Conservation (phyloP, 352 stramenopile genomes). For the Phytophthora europaea region DNA sequence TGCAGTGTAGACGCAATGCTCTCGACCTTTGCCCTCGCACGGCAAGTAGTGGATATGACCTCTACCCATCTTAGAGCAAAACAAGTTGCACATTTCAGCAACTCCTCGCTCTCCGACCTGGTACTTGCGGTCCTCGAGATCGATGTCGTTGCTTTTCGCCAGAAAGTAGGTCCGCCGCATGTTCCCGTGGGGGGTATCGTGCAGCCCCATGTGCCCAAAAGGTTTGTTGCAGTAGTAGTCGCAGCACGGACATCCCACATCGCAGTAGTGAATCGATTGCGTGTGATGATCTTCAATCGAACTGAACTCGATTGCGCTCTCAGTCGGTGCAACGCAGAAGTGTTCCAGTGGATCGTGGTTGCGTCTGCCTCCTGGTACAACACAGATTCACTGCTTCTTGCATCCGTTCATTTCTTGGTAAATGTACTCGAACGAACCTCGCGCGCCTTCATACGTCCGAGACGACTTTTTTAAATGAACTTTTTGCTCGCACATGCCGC, state of each 20-base stretch:
- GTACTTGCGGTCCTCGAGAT: constrained; percentile 52
- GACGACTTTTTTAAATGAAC: constrained; percentile 64
- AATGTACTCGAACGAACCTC: constrained; percentile 64
- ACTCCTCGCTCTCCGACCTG: constrained; percentile 41
- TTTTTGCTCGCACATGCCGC: constrained; percentile 71
- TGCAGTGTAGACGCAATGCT: constrained; percentile 37
- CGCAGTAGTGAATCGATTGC: constrained; percentile 59
- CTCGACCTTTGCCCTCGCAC: constrained; percentile 24
- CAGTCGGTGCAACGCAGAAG: neutral
- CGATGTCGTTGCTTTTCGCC: constrained; percentile 57
- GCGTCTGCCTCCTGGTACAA: constrained; percentile 21
- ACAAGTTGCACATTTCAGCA: constrained; percentile 62
- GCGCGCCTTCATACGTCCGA: constrained; percentile 56
- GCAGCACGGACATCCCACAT: constrained; percentile 62
- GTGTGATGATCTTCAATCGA: neutral
- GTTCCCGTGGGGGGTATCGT: constrained; percentile 73
- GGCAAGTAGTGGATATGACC: constrained; percentile 48
- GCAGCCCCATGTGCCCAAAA: constrained; percentile 54
- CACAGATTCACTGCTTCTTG: constrained; percentile 39
- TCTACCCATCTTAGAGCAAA: constrained; percentile 47
- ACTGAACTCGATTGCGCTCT: neutral
- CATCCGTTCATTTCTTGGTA: constrained; percentile 50
- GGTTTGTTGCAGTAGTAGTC: constrained; percentile 74
- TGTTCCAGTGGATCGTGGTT: neutral
- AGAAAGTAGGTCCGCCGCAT: constrained; percentile 78